Conservation (phyloP, 23 red algal genomes). For the Gracilaria vermiculophylla region DNA sequence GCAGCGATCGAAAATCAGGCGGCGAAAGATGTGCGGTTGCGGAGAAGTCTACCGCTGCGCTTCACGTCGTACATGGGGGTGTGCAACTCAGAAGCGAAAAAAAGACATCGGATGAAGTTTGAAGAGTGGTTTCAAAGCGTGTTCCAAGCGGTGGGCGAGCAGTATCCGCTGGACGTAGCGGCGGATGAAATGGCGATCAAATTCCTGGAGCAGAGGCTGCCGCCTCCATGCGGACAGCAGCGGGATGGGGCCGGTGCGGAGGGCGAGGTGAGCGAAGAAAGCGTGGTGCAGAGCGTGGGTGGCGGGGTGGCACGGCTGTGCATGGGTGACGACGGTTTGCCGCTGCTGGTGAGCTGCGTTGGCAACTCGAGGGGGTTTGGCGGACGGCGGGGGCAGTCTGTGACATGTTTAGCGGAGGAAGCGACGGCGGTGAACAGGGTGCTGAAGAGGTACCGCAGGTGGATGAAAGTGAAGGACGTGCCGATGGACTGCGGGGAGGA, state of each 20-base stretch:
- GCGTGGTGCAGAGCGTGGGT: background rate
- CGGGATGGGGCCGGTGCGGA: background rate
- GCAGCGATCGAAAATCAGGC: constrained; percentile 43
- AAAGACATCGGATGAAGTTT: constrained; percentile 15
- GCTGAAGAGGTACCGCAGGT: constrained; percentile 39
- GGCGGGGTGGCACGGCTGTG: constrained; percentile 34
- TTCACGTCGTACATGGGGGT: constrained; percentile 59
- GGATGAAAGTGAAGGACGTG: constrained; percentile 43
- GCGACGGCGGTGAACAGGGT: constrained; percentile 39
- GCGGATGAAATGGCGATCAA: constrained; percentile 23
- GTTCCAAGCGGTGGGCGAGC: constrained; percentile 9
- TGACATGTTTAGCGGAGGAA: constrained; percentile 38
- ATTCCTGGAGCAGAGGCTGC: constrained; percentile 57
- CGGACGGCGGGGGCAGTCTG: background rate
- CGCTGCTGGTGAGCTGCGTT: background rate
- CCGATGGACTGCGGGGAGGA: constrained; percentile 10
- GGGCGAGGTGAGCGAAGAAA: background rate
- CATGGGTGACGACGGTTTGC: constrained; percentile 4
- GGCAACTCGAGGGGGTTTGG: background rate
- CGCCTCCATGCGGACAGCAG: constrained; percentile 20
- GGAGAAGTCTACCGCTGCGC: constrained; percentile 36
- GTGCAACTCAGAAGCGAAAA: background rate
- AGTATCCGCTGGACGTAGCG: constrained; percentile 52
- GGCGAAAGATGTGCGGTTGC: constrained; percentile 11
- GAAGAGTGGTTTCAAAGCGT: background rate